Evolutionary conservation across 257 asterid species (phyloP), one percentile per base, ranked within the genome.

Genomic region (Petrea volubilis): DNA sequence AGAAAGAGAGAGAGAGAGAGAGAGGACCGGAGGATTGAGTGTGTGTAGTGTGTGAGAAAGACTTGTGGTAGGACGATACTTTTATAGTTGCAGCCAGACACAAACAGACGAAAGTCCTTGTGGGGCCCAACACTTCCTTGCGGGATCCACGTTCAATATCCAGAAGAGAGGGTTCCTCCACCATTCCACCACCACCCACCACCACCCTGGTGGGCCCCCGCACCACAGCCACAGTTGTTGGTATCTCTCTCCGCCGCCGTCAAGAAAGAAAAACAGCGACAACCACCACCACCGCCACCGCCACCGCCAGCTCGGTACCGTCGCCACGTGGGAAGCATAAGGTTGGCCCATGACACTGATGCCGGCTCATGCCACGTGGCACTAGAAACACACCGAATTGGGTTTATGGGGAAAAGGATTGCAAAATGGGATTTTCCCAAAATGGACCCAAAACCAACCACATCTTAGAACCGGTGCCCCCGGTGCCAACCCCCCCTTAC

Each of bases 1-100:
- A n/a, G 7, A 4, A 46, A 34, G 51, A 27, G 68, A 72, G 70
- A 10, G 8, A 61, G 46, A 41, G 62, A 60, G 47, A 50, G 60
- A 25, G 77, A 31, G 72, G n/a, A n/a, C n/a, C n/a, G n/a, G n/a
- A 21, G 74, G 64, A 28, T 15, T n/a, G 36, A 21, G 74, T 21
- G 51, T 56, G 64, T 27, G 65, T 21, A 44, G 52, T 68, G 78
- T 55, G 79, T 68, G 88, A 14, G 82, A 62, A 71, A 70, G 80
- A 67, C 51, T 72, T 78, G 82, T 49, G 87, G 86, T 59, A 68
- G 81, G 68, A 62, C 68, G 78, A 20, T 76, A 43, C 57, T 73
- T 86, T 84, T 90, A 90, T 90, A 90, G 90, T 74, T 77, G 86
- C 43, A 68, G 66, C 58, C 46, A 12, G 63, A 68, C 82, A 56